A percentile compares a stretch with the other conserved stretches of the same genome.
phyloP scores from a whole-genome alignment of 768 basidiomycete species.

The Lactarius deliciosus region DNA sequence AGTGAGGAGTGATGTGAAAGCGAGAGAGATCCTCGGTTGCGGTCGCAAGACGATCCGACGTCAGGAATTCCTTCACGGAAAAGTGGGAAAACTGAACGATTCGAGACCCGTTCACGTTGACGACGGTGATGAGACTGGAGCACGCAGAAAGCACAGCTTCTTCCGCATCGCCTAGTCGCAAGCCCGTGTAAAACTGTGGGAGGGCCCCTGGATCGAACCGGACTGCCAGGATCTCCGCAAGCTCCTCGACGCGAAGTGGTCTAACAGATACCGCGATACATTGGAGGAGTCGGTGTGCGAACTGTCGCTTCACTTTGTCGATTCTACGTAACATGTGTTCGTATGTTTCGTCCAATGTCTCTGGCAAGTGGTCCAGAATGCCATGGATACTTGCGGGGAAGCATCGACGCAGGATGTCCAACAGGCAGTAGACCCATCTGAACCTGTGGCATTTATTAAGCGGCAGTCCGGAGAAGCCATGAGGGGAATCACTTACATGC shows the following conservation, averaged over 20 bases:
- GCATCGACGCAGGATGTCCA: neutral
- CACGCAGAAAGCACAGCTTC: neutral
- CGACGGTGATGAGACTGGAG: constrained; percentile 4
- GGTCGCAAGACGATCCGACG: no score
- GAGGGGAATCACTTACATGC: neutral
- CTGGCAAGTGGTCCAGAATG: neutral
- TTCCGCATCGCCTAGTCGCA: constrained; percentile 3
- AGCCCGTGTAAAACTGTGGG: neutral
- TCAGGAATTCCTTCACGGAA: constrained; percentile 11
- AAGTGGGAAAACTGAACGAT: constrained; percentile 18
- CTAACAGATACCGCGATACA: constrained; percentile 8
- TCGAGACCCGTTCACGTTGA: neutral
- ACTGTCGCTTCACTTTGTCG: neutral
- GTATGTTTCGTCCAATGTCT: constrained; percentile 11
- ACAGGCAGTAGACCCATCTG: constrained; percentile 3
- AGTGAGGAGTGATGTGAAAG: no score
- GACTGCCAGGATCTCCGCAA: constrained; percentile 11
- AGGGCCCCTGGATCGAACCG: neutral
- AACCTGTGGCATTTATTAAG: neutral
- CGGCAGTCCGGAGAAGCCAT: neutral
- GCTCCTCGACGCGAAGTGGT: constrained; percentile 9
- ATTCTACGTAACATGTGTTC: neutral
- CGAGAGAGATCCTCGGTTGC: no score
- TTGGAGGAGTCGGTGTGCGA: constrained; percentile 5
- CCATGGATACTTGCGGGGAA: neutral